These are phyloP conservation scores for Silene coronaria DNA, from an alignment of 179 eudicot species.

Conservation along the genomic window DNA sequence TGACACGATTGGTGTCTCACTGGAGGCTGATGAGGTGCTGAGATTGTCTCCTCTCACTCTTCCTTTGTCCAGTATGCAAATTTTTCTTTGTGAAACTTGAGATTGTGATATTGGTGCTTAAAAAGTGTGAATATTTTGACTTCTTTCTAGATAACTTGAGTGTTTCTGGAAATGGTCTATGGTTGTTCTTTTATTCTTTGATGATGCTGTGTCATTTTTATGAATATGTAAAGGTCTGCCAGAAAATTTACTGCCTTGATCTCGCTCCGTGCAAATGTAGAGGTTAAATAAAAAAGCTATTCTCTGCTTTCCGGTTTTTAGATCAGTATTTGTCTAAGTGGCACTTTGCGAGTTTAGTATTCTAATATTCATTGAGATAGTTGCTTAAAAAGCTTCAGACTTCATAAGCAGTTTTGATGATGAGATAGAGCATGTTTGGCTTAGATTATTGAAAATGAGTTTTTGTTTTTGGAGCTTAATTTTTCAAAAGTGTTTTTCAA, in stretches of 20 bases:
- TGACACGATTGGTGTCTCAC: slow-evolving; percentile 58
- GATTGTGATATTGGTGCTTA: slow-evolving; percentile 1
- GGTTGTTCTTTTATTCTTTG: background rate
- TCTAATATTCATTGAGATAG: background rate
- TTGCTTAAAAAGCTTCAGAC: background rate
- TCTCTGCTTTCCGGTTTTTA: background rate
- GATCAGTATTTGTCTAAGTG: background rate
- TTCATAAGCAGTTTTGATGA: background rate
- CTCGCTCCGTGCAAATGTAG: background rate
- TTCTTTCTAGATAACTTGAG: background rate
- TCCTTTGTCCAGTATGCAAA: background rate
- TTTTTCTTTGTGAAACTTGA: slow-evolving; percentile 4
- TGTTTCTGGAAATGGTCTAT: background rate
- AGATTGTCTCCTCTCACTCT: background rate
- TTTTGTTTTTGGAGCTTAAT: too few species aligned
- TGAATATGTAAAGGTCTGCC: background rate
- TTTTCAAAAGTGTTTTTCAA: too few species aligned
- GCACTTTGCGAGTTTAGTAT: background rate
- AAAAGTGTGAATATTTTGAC: background rate
- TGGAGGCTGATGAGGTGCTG: slow-evolving; percentile 70
- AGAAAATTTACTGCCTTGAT: background rate
- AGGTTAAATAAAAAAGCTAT: background rate
- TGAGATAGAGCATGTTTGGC: too few species aligned
- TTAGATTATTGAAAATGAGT: too few species aligned
- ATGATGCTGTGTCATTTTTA: background rate